phyloP scores from a whole-genome alignment of 2,329 filamentous ascomycete species.

The Aspergillus unguis region DNA sequence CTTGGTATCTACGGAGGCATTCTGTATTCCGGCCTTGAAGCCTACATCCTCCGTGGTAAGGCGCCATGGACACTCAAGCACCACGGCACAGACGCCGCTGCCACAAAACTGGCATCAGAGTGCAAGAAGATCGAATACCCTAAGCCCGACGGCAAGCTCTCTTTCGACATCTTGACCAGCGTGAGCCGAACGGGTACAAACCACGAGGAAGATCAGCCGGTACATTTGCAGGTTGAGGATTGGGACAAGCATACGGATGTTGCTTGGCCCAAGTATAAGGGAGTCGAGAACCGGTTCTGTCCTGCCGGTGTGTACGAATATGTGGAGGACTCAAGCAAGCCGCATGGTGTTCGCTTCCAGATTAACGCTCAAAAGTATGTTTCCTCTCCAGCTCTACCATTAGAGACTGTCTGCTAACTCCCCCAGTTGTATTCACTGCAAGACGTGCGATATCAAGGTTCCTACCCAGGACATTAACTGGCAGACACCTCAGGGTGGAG shows the following conservation, averaged over 20 bases:
- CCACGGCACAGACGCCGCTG: conserved; percentile 69
- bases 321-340: conserved; percentile 83
- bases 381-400: not conserved
- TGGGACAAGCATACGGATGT: conserved; percentile 85
- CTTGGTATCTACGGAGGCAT: conserved; percentile 87
- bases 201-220: conserved; percentile 97
- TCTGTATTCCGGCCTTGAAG: conserved; percentile 88
- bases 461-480: conserved; percentile 97
- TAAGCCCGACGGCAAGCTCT: conserved; percentile 92
- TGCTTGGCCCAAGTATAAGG: conserved; percentile 84
- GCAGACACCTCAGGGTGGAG: conserved; percentile 90
- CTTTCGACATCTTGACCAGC: conserved; percentile 92
- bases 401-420: conserved; percentile 16
- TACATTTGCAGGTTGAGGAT: conserved; percentile 90
- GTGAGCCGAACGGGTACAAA: conserved; percentile 95
- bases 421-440: conserved; percentile 92
- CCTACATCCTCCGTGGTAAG: conserved; percentile 78
- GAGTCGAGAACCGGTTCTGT: conserved; percentile 93
- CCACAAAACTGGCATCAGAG: conserved; percentile 75
- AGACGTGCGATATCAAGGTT: conserved; percentile 99
- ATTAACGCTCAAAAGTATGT: conserved; percentile 96
- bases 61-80: conserved; percentile 92
- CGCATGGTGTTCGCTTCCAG: conserved; percentile 88
- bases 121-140: conserved; percentile 91
- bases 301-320: conserved; percentile 98